These are phyloP conservation scores for Candida andamanensis DNA, from an alignment of 805 yeast genomes.

Conservation along the genomic window DNA sequence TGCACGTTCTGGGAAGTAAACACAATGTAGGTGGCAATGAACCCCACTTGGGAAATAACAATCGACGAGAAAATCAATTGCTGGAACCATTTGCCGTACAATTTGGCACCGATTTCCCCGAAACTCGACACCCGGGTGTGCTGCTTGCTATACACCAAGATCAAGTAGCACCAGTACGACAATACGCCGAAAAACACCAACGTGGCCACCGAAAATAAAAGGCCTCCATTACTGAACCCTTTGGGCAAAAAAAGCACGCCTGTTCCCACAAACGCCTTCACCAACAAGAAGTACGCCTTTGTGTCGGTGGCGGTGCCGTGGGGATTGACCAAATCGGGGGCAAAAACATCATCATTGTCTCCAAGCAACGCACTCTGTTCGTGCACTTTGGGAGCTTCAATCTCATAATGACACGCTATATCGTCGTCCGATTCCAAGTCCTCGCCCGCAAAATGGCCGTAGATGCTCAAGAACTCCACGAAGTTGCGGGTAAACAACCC, in stretches of 20 bases:
- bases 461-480: conserved; percentile 68
- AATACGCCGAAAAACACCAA: conserved; percentile 59
- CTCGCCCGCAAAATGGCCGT: conserved; percentile 88
- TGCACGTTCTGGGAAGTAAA: conserved; percentile 69
- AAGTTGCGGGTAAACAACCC: conserved; percentile 65
- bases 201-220: conserved; percentile 49
- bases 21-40: conserved; percentile 75
- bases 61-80: conserved; percentile 58
- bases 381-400: conserved; percentile 14
- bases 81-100: conserved; percentile 66
- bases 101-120: conserved; percentile 64
- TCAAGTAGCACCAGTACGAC: conserved; percentile 75
- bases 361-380: conserved; percentile 22
- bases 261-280: conserved; percentile 75
- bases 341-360: conserved; percentile 8
- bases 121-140: conserved; percentile 66
- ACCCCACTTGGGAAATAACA: conserved; percentile 70
- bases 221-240: conserved; percentile 71
- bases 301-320: conserved; percentile 66
- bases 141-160: conserved; percentile 54
- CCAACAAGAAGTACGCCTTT: conserved; percentile 65
- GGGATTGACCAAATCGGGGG: conserved; percentile 21
- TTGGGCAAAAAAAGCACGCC: conserved; percentile 68
- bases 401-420: conserved; percentile 44
- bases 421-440: conserved; percentile 65